A percentile compares a stretch with the other conserved stretches of the same genome.
Evolutionary conservation across 164 flowering plant genomes (phyloP).

Genomic region (Echeveria elegans): DNA sequence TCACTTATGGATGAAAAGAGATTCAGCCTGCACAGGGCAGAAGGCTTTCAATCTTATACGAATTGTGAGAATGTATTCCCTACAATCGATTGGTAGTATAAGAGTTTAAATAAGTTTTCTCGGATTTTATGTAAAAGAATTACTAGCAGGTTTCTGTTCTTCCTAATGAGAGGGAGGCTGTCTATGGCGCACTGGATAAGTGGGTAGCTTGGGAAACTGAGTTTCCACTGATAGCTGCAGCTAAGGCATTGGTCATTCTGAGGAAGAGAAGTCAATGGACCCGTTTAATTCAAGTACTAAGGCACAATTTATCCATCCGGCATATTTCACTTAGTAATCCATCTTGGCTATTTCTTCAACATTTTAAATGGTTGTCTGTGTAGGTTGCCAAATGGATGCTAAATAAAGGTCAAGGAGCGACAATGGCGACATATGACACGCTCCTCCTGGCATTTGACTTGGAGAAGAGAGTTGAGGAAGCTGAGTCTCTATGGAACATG

Average conservation of each 20-base stretch:
- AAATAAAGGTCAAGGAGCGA: conserved; percentile 90
- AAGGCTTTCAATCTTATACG: conserved; percentile 76
- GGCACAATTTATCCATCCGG: background rate
- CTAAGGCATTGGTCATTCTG: conserved; percentile 70
- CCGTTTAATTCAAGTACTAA: conserved; percentile 61
- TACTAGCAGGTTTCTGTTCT: conserved; percentile 53
- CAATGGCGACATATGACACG: conserved; percentile 89
- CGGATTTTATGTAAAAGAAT: conserved; percentile 10
- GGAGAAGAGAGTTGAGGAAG: conserved; percentile 82
- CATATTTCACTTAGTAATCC: background rate
- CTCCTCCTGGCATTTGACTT: conserved; percentile 84
- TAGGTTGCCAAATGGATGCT: conserved; percentile 97
- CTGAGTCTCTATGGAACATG: conserved; percentile 89
- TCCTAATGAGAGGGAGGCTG: conserved; percentile 78
- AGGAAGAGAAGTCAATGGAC: conserved; percentile 64
- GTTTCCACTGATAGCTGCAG: conserved; percentile 81
- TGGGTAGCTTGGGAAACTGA: conserved; percentile 95
- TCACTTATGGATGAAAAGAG: conserved; percentile 82
- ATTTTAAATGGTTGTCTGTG: too few relatives aligned
- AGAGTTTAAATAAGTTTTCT: too few relatives aligned
- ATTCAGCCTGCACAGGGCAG: conserved; percentile 74
- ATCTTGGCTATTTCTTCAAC: too few relatives aligned
- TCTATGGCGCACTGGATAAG: conserved; percentile 80
- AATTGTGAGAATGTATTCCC: conserved; percentile 34
- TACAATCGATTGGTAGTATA: background rate